Conservation (phyloP, 108 stramenopile genomes). For the Pelagomonas calceolata region DNA sequence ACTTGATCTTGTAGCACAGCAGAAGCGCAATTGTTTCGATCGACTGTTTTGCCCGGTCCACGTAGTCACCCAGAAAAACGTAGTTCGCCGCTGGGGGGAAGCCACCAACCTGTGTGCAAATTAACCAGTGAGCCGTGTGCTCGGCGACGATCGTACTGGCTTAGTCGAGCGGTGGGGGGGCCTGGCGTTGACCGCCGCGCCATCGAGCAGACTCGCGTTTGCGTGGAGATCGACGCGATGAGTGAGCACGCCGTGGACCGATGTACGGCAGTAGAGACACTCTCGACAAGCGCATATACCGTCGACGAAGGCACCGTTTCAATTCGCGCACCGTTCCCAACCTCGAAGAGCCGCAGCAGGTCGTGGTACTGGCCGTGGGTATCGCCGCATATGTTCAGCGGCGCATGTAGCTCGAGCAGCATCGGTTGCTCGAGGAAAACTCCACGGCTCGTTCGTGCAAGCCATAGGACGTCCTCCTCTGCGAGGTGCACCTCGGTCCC, state of each 20-base stretch:
- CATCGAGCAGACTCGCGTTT: too few species aligned
- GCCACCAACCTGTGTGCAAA: too few species aligned
- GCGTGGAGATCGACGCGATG: too few species aligned
- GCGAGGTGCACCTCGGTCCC: constrained; percentile 46
- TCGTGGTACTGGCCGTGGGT: constrained; percentile 73
- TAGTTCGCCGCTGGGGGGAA: constrained; percentile 78
- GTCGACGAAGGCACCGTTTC: too few species aligned
- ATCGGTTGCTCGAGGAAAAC: constrained; percentile 92
- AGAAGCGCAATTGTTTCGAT: constrained; percentile 82
- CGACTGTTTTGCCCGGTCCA: constrained; percentile 89
- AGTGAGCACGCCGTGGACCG: too few species aligned
- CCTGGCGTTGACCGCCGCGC: too few species aligned
- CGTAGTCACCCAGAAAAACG: constrained; percentile 96
- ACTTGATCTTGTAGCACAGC: constrained; percentile 78
- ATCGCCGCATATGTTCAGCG: constrained; percentile 98
- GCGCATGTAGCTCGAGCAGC: constrained; percentile 92
- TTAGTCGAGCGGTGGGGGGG: too few species aligned
- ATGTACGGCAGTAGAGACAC: too few species aligned
- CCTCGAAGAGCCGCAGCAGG: neutral
- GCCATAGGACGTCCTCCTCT: constrained; percentile 31
- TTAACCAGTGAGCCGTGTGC: too few species aligned
- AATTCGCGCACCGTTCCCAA: too few species aligned
- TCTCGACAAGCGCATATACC: too few species aligned
- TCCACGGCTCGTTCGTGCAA: constrained; percentile 56
- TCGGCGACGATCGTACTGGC: too few species aligned